Evolutionary conservation across 495 filamentous ascomycete species (phyloP), one percentile per base, ranked within the genome.

Genomic region (Neurospora intermedia): DNA sequence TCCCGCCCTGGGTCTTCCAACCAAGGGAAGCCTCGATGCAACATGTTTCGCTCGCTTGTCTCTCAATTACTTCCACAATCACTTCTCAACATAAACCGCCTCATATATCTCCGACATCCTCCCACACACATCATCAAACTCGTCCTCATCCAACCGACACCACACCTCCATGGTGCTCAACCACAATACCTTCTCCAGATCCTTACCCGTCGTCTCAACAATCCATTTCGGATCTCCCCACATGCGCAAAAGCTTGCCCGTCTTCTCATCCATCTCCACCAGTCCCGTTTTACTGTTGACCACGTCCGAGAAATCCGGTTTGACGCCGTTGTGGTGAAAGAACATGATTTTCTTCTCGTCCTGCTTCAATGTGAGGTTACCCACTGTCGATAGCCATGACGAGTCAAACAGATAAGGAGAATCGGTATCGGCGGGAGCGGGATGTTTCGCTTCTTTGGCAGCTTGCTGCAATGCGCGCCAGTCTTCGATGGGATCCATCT

Each of bases 271-370:
- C n/a, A 4, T 69, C 40, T 54, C 69, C 9, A 73, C 31, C 20
- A 78, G 42, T 13, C 40, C 43, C 15, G 43, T 69, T 11, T 73
- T 41, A 16, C 31, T 5, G 16, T 73, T 71, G 41, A 46, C n/a
- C 38, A 79, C 71, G 23, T 69, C 74, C 23, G 73, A 72, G 11
- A 86, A 85, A 72, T 89, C 86, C 73, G 88, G 85, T 73, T 88
- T 88, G 71, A 85, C 85, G 54, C 84, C 85, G 74, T 86, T 87
- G 71, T 84, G 84, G 75, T 89, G 87, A 69, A 88, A 81, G 71
- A 88, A 89, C 77, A 88, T 85, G 31, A 82, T 75, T 7, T 78
- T 80, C 0, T 38, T 66, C 83, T 80, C 4, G 80, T 72, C 69
- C 7, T 73, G 71, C n/a, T 75, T n/a, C 2, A 73, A 9, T 2